Conservation (phyloP, 345 rosid species). For the Dipteronia sinensis region DNA sequence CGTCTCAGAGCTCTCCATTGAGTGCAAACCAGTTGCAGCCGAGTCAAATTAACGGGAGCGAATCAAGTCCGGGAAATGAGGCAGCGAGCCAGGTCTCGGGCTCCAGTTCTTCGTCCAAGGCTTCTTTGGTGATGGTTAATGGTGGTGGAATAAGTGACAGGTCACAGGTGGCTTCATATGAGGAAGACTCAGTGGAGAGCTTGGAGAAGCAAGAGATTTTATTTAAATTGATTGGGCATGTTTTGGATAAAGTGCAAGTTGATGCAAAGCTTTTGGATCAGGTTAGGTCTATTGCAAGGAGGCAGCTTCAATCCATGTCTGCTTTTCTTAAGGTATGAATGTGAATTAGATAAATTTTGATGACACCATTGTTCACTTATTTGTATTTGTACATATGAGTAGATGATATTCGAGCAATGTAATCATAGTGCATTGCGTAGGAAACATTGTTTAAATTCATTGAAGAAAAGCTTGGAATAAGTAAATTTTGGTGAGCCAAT, state of each 20-base stretch:
- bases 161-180: slow-evolving; percentile 70
- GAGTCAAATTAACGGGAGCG: slow-evolving; percentile 51
- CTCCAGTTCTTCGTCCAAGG: slow-evolving; percentile 49
- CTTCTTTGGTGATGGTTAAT: slow-evolving; percentile 41
- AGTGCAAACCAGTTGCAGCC: slow-evolving; percentile 41
- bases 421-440: neutral
- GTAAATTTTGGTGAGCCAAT: neutral
- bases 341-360: neutral
- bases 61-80: slow-evolving; percentile 62
- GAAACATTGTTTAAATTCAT: neutral
- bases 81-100: slow-evolving; percentile 44
- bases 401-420: neutral
- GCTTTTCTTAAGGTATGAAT: slow-evolving; percentile 83
- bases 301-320: slow-evolving; percentile 89
- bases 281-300: slow-evolving; percentile 69
- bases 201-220: slow-evolving; percentile 95
- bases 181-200: slow-evolving; percentile 83
- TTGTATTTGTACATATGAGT: neutral
- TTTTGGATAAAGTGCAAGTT: slow-evolving; percentile 63
- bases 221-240: slow-evolving; percentile 74
- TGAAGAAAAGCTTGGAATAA: neutral
- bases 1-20: slow-evolving; percentile 76
- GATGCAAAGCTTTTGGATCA: slow-evolving; percentile 78
- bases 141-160: slow-evolving; percentile 61
- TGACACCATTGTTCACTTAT: neutral